Evolutionary conservation across 768 basidiomycete genomes (phyloP), one percentile per base, ranked within the genome.

Genomic region (Amanita pallidorosea): DNA sequence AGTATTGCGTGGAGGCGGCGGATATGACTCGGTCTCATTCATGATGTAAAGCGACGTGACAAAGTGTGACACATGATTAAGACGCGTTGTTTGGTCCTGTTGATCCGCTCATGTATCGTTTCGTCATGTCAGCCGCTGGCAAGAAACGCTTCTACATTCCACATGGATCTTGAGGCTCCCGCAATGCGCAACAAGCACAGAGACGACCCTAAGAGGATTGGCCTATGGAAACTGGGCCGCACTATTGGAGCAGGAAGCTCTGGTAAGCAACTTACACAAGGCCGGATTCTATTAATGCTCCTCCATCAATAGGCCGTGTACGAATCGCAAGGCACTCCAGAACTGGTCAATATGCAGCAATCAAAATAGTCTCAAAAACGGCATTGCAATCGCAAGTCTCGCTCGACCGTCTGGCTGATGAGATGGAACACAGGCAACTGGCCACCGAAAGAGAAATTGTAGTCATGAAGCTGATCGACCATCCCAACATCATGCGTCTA

Each of bases 391-490:
- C 87, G 44, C 75, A 78, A 35, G 73, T 79, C 55, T 86, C 85
- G 20, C 71, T 89, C 53, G 74, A 78, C 45, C 79, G 80, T 45
- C 76, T 85, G 11, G 81, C 76, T 12, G 83, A 85, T 51, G 80
- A 86, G 54, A 75, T 84, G 11, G 88, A 91, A 59, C 85, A 84
- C 57, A 80, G 79, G 54, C 75, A 83, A 54, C 78, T 88, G 53
- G 81, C 84, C 44, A 81, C 96, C 54, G 88, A 95, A 65, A 80
- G 92, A 54, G 94, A 98, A 67, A 95, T 96, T 47, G 90, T 94
- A 54, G 84, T 96, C 61, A 94, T 98, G 93, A 98, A 96, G 66
- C 81, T 96, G 55, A 85, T 96, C 57, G 85, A 94, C 55, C 92
- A 98, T 62, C 93, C 93, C 2, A 93, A 95, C 64, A 81, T 98